phyloP scores from a whole-genome alignment of 495 filamentous ascomycete species.

The Talaromyces adpressus region DNA sequence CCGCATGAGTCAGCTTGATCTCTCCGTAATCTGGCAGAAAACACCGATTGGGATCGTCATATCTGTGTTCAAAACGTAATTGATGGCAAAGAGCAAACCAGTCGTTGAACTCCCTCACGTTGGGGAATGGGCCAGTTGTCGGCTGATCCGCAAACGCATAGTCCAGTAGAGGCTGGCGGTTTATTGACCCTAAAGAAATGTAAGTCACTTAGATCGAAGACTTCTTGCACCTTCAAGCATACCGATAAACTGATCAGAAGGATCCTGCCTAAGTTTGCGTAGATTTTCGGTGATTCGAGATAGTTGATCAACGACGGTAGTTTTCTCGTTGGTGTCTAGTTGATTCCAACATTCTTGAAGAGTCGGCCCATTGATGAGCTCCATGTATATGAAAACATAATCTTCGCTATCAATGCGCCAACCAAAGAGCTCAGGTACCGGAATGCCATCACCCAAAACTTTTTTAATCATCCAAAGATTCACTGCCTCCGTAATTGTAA shows the following conservation, averaged over 20 bases:
- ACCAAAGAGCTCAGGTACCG: constrained; percentile 42
- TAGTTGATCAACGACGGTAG: constrained; percentile 26
- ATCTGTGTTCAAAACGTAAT: constrained; percentile 20
- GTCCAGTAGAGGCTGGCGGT: constrained; percentile 19
- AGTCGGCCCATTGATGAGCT: constrained; percentile 31
- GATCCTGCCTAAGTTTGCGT: constrained; percentile 26
- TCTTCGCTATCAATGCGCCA: constrained; percentile 28
- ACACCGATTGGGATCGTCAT: constrained; percentile 28
- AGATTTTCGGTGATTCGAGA: constrained; percentile 15
- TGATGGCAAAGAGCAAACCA: constrained; percentile 26
- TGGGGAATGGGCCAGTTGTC: constrained; percentile 28
- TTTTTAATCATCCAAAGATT: constrained; percentile 34
- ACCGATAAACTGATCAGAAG: constrained; percentile 25
- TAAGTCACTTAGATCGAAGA: neutral
- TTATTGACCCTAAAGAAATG: constrained; percentile 23
- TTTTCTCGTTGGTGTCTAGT: constrained; percentile 23
- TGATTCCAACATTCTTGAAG: constrained; percentile 27
- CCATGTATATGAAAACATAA: constrained; percentile 40
- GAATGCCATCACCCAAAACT: constrained; percentile 24
- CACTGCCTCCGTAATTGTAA: constrained; percentile 34
- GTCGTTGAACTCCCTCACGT: constrained; percentile 36
- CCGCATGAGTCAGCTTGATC: constrained; percentile 33
- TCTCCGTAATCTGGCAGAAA: constrained; percentile 29
- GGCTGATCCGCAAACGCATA: constrained; percentile 23
- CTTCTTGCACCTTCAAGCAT: neutral